Evolutionary conservation across 2,329 filamentous ascomycete species (phyloP).

Genomic region (Periconia macrospinosa): DNA sequence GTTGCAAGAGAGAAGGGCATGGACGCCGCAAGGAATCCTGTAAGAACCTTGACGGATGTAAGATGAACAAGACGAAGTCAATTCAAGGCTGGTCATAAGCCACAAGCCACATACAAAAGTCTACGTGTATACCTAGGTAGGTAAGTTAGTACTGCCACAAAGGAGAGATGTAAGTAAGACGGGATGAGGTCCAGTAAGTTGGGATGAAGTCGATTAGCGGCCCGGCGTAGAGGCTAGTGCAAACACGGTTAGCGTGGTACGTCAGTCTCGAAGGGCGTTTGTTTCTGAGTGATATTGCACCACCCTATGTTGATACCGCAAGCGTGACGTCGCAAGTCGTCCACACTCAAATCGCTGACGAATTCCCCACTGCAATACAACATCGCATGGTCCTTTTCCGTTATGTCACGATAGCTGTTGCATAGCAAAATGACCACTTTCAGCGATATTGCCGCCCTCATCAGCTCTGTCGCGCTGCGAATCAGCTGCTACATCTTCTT

Average conservation of each 20-base stretch:
- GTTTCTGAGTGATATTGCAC: too few species aligned
- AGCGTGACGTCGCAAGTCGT: background rate
- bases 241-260: background rate
- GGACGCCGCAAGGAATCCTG: too few species aligned
- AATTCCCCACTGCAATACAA: slow-evolving; percentile 9
- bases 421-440: slow-evolving; percentile 34
- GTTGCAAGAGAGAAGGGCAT: too few species aligned
- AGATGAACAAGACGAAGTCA: too few species aligned
- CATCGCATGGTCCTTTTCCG: slow-evolving; percentile 1
- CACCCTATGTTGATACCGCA: too few species aligned
- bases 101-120: too few species aligned
- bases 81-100: too few species aligned
- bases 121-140: too few species aligned
- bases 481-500: slow-evolving; percentile 60
- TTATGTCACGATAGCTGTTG: slow-evolving; percentile 11
- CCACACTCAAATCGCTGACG: background rate
- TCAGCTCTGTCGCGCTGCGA: slow-evolving; percentile 56
- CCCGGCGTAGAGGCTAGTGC: background rate
- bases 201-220: background rate
- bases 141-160: too few species aligned
- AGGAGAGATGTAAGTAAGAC: too few species aligned
- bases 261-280: too few species aligned
- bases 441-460: slow-evolving; percentile 37
- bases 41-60: too few species aligned
- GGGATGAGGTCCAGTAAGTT: background rate